Evolutionary conservation across 2,329 filamentous ascomycete species (phyloP), one percentile per base, ranked within the genome.

Genomic region (Exophiala sideris): DNA sequence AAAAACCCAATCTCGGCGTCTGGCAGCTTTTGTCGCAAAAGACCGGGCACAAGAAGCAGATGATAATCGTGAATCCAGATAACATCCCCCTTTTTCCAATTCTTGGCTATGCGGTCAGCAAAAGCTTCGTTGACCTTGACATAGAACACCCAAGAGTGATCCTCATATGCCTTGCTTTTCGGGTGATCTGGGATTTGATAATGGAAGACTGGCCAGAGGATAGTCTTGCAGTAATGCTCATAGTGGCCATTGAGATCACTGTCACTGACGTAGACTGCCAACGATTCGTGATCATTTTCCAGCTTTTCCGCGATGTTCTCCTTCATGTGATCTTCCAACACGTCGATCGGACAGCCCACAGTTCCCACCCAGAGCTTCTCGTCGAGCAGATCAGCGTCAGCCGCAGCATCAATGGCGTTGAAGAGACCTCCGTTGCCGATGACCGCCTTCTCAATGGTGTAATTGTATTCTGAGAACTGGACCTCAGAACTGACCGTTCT

Each of bases 61-160:
- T 97, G 92, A 68, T 97, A 97, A 70, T 97, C 92, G 68, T 97
- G 91, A 41, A 97, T 79, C 92, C 92, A 97, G 65, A 97, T 88
- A 44, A 88, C 84, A 68, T 97, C 94, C 39, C 90, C 91, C 24
- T 87, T 85, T 76, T 96, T 96, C 86, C 92, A 97, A 72, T 91
- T 89, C 70, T 87, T 87, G 45, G 95, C 79, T 54, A 97, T 91
- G 68, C 86, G 87, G 68, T 96, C 88, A 32, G 92, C 92, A 72
- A 97, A 96, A 2, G 87, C 89, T 70, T 94, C 87, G 73, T 96
- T 96, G 67, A 96, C 81, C 50, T 89, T 89, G 67, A 91, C 87
- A 66, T 97, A 97, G 75, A 89, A 95, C 63, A 91, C 82, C 90
- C 91, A 97, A 0, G 91, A 96, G 71, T 97, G 91, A 64, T 97